Evolutionary conservation across 2,329 filamentous ascomycete species (phyloP).

Genomic region (Monosporascus sp.): DNA sequence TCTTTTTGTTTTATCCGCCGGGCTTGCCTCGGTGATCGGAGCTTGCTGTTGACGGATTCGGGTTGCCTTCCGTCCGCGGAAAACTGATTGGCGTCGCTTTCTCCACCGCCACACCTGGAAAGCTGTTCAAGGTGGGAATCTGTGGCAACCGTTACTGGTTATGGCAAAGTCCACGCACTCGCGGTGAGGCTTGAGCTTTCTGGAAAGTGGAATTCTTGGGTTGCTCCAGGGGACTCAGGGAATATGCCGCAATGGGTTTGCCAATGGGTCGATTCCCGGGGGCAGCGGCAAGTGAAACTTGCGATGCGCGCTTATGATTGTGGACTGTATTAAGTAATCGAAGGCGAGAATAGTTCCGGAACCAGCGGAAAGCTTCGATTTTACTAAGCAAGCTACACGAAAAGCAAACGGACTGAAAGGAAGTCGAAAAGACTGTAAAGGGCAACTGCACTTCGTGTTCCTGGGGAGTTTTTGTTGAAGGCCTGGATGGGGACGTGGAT

Average conservation of each 20-base stretch:
- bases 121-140: neutral
- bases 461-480: neutral
- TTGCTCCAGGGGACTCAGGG: neutral
- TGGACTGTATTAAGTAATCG: conserved; percentile 6
- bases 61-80: neutral
- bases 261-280: neutral
- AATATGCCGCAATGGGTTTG: neutral
- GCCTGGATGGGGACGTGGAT: neutral
- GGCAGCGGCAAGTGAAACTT: neutral
- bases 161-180: neutral
- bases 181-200: neutral
- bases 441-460: neutral
- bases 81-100: neutral
- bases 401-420: conserved; percentile 10
- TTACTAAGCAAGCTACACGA: conserved; percentile 1
- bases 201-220: neutral
- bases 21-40: neutral
- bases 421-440: conserved; percentile 1
- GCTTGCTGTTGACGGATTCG: neutral
- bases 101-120: neutral
- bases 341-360: conserved; percentile 19
- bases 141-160: neutral
- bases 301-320: conserved; percentile 7
- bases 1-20: neutral
- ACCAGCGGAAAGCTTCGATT: conserved; percentile 23